Evolutionary conservation across 202 grass and related monocot species (phyloP).

Genomic region (Saccharum hybrid): DNA sequence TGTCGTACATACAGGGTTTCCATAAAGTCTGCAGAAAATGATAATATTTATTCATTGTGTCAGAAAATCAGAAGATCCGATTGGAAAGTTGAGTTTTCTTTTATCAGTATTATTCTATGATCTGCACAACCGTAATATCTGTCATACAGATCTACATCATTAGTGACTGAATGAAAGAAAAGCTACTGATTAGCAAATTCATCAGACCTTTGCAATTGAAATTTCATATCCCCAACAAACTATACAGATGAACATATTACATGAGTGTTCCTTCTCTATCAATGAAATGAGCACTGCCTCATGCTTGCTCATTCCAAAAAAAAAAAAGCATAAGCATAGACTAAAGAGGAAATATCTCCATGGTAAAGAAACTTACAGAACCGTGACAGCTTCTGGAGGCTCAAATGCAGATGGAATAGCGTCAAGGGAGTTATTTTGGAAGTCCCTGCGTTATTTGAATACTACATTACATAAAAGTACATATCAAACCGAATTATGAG

Average conservation of each 20-base stretch:
- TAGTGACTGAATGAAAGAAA: slow-evolving; percentile 19
- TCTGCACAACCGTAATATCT: slow-evolving; percentile 9
- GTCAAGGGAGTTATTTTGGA: slow-evolving; percentile 80
- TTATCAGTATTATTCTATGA: slow-evolving; percentile 7
- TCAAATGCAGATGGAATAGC: slow-evolving; percentile 62
- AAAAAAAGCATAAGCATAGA: not conserved
- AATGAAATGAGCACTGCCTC: not conserved
- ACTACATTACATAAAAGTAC: slow-evolving; percentile 38
- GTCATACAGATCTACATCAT: slow-evolving; percentile 6
- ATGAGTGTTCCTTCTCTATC: not conserved
- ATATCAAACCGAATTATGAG: slow-evolving; percentile 36
- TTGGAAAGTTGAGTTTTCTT: slow-evolving; percentile 12
- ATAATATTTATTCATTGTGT: not conserved
- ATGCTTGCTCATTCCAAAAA: not conserved
- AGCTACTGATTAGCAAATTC: slow-evolving; percentile 15
- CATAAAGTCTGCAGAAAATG: slow-evolving; percentile 69
- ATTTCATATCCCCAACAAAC: slow-evolving; percentile 16
- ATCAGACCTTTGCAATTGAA: slow-evolving; percentile 8
- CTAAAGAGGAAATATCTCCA: slow-evolving; percentile 22
- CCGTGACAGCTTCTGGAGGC: slow-evolving; percentile 59
- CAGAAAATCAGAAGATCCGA: slow-evolving; percentile 14
- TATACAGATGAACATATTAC: slow-evolving; percentile 29
- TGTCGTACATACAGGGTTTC: slow-evolving; percentile 72
- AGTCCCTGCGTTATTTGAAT: slow-evolving; percentile 66
- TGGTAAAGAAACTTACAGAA: slow-evolving; percentile 71